Percentiles rank a stretch among this genome's conserved stretches.
Conservation (phyloP, 2,329 filamentous ascomycete genomes). For the Achaetomium macrosporum region DNA sequence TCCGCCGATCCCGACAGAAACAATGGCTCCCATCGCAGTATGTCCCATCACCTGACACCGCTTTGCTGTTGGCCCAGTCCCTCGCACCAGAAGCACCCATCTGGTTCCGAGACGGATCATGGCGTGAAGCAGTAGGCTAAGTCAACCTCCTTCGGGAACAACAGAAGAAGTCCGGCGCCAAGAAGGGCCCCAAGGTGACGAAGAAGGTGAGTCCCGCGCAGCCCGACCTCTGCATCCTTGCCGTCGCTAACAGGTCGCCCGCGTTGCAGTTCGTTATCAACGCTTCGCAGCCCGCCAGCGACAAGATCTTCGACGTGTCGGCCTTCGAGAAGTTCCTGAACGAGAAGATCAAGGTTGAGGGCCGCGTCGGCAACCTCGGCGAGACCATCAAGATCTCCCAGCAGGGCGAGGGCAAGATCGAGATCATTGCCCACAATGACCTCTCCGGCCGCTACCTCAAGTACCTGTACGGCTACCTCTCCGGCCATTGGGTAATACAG, state of each 20-base stretch:
- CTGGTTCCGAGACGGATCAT: conserved; percentile 34
- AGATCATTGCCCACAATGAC: conserved; percentile 94
- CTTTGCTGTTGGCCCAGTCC: conserved; percentile 86
- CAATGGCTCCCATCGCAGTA: conserved; percentile 89
- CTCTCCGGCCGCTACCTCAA: conserved; percentile 99
- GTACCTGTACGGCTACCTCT: conserved; percentile 70
- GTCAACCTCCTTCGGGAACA: conserved; percentile 47
- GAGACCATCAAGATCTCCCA: conserved; percentile 87
- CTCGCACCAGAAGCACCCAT: conserved; percentile 22
- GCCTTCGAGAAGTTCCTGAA: conserved; percentile 99
- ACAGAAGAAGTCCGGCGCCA: conserved; percentile 58
- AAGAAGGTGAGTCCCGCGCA: conserved; percentile 61
- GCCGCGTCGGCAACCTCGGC: conserved; percentile 96
- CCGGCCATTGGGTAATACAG: not conserved
- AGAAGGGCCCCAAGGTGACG: conserved; percentile 67
- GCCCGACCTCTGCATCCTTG: not conserved
- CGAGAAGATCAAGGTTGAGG: conserved; percentile 99
- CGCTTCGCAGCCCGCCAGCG: conserved; percentile 92
- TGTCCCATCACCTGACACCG: conserved; percentile 59
- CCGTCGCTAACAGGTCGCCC: conserved; percentile 15
- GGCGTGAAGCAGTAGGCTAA: conserved; percentile 95
- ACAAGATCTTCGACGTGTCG: conserved; percentile 99
- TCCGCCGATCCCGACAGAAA: conserved; percentile 34
- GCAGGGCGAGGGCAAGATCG: conserved; percentile 93
- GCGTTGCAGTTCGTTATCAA: conserved; percentile 87